phyloP scores from a whole-genome alignment of 208 protist genomes.

The Trypanosoma mega region DNA sequence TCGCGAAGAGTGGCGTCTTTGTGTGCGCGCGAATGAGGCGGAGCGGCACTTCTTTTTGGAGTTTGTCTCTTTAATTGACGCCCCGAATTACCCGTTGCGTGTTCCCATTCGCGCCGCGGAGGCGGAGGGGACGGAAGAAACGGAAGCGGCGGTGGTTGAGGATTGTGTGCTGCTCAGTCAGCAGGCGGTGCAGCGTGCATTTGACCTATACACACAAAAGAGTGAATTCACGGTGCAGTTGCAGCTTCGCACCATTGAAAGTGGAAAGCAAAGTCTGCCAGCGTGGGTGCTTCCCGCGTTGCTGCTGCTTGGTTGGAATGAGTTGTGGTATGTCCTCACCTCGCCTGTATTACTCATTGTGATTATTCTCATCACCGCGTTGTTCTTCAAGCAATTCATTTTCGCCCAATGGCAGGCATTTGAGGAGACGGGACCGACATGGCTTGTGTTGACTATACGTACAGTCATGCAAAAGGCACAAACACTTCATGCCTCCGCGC shows the following conservation, averaged over 20 bases:
- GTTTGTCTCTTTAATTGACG: slow-evolving; percentile 7
- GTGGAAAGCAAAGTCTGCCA: slow-evolving; percentile 56
- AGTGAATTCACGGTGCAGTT: slow-evolving; percentile 84
- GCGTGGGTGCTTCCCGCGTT: slow-evolving; percentile 75
- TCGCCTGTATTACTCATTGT: slow-evolving; percentile 63
- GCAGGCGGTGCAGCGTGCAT: slow-evolving; percentile 49
- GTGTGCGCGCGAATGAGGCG: background rate
- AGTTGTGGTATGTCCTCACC: slow-evolving; percentile 76
- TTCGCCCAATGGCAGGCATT: slow-evolving; percentile 73
- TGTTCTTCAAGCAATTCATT: slow-evolving; percentile 74
- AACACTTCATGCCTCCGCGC: background rate
- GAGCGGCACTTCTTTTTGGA: slow-evolving; percentile 15
- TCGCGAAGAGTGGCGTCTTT: background rate
- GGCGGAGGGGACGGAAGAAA: slow-evolving; percentile 15
- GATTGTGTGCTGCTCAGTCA: slow-evolving; percentile 67
- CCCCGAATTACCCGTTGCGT: slow-evolving; percentile 18
- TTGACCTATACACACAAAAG: slow-evolving; percentile 71
- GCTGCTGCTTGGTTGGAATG: slow-evolving; percentile 76
- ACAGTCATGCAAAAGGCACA: slow-evolving; percentile 21
- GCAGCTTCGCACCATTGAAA: slow-evolving; percentile 68
- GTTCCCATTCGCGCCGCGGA: slow-evolving; percentile 6
- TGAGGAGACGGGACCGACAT: slow-evolving; percentile 65
- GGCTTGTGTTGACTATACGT: slow-evolving; percentile 53
- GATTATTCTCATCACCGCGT: slow-evolving; percentile 37
- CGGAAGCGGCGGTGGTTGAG: slow-evolving; percentile 22